Evolutionary conservation across 768 basidiomycete genomes (phyloP), one percentile per base, ranked within the genome.

Genomic region (Mycena vulgaris): DNA sequence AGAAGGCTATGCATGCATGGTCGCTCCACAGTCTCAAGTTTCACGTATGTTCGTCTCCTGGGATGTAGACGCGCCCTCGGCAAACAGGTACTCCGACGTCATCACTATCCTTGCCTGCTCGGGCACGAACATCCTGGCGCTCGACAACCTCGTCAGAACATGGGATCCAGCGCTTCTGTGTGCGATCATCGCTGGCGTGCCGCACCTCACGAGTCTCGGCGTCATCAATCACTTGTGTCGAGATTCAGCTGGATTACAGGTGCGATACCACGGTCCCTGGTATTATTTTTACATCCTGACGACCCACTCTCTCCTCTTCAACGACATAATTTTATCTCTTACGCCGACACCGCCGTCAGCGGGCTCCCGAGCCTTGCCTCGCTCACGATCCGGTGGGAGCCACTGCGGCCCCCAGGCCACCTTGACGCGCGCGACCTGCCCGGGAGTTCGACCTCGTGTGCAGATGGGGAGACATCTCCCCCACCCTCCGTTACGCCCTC

Each of bases 91-190:
- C 7, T 3, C 31, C 1, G 33, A 37, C n/a, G 35, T 27, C 14
- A 39, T 62, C 25, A 28, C 39, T 9, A 42, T 28, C n/a, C 51
- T 53, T 0, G 51, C 51, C 3, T 52, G 53, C 51, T 53, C 51
- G 4, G 6, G 52, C 8, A 16, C 14, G 3, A 11, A 30, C 5
- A 45, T 55, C 6, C 5, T 30, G 5, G 19, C 6, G 3, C 23
- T 55, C 30, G 49, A 55, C 4, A 63, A 55, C 16, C 19, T 42
- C 1, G 30, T 63, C 25, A 4, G 13, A 2, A 31, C 13, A 33
- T 63, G 51, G 62, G 62, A 63, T 30, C 25, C 30, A 14, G 21
- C 39, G 2, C 39, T 63, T 30, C 28, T 63, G 11, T 37, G 28
- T 2, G 62, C 62, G 14, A 53, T 63, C 28, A 14, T 37, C 25